Base-by-base conservation (phyloP, 2,329 filamentous ascomycete species). In the Akanthomyces dipterigenus region DNA sequence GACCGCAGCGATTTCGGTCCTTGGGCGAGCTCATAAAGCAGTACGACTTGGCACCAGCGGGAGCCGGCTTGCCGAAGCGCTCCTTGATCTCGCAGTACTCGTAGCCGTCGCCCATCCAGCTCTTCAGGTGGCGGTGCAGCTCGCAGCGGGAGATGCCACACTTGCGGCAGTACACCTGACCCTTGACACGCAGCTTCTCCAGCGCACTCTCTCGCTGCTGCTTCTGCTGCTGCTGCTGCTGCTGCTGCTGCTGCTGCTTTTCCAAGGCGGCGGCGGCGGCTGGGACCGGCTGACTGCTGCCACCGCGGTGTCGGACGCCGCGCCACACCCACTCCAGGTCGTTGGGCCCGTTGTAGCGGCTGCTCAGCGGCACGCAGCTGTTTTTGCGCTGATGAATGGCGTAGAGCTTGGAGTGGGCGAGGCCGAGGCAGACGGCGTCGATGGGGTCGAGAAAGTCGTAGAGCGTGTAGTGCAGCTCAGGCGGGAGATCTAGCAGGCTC, bases 281-380 rank as follows among this genome's bases (percentile, higher is more conserved):
- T 9, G 31, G 12, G 6, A 8, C 50, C 8, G 34, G 51, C 50
- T 60, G 22, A 18, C 55, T 61, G 40, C 49, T 28, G 58, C 69
- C 61, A 62, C 69, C 66, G 45, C 80, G 74, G 14, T 75, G 75
- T 1, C 79, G 78, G 3, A 83, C 81, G 55, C 82, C 75, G 64
- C 83, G 80, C 83, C 84, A 88, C 49, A 84, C 84, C 78, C 82
- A 85, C 69, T 88, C 85, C 68, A 85, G 78, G 65, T 84, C 80
- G 71, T 87, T 87, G 60, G 85, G 85, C 0, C 85, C 85, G 7
- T 77, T 70, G 50, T 85, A 84, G 16, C 84, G 79, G 51, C 79
- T 78, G 20, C 80, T 80, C 18, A 88, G 78, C 11, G 82, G 75
- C n/a, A 87, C 80, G 8, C 71, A 75, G 58, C 81, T 82, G 70